phyloP scores from a whole-genome alignment of 1,284 basidiomycete species.

The Melanopsichium pennsylvanicum region DNA sequence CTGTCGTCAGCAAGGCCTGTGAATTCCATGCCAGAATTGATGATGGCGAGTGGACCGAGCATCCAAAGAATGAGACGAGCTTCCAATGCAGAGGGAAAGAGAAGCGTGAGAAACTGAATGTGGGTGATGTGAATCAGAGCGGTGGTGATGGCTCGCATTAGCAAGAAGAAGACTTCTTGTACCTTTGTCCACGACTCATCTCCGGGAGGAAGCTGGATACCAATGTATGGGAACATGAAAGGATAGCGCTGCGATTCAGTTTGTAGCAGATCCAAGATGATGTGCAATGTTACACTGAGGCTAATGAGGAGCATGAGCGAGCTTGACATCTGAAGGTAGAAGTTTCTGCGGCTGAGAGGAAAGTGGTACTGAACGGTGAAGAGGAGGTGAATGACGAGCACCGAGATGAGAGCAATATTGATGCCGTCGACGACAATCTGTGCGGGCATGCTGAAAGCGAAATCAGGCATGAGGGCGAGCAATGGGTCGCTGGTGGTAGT shows the following conservation, averaged over 20 bases:
- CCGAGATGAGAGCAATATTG: conserved; percentile 81
- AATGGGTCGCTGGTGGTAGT: conserved; percentile 38
- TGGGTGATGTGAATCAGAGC: conserved; percentile 90
- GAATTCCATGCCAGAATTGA: conserved; percentile 84
- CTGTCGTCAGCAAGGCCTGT: conserved; percentile 73
- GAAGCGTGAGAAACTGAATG: conserved; percentile 94
- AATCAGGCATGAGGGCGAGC: conserved; percentile 61
- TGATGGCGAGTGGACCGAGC: conserved; percentile 85
- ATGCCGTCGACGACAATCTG: conserved; percentile 89
- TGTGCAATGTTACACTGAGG: conserved; percentile 62
- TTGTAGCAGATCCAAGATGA: conserved; percentile 74
- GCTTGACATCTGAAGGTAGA: conserved; percentile 82
- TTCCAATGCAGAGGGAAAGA: conserved; percentile 93
- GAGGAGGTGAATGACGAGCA: conserved; percentile 89
- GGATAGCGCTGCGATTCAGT: conserved; percentile 81
- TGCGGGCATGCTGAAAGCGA: conserved; percentile 83
- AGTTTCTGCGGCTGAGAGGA: conserved; percentile 90
- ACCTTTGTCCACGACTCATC: conserved; percentile 74
- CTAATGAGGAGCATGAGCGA: conserved; percentile 76
- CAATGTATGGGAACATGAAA: conserved; percentile 90
- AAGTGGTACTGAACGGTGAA: conserved; percentile 97
- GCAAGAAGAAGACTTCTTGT: conserved; percentile 80
- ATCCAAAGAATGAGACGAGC: conserved; percentile 84
- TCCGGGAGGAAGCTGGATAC: conserved; percentile 77
- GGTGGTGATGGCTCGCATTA: conserved; percentile 85